Evolutionary conservation across 345 rosid genomes (phyloP).

Genomic region (Citrus unshiu): DNA sequence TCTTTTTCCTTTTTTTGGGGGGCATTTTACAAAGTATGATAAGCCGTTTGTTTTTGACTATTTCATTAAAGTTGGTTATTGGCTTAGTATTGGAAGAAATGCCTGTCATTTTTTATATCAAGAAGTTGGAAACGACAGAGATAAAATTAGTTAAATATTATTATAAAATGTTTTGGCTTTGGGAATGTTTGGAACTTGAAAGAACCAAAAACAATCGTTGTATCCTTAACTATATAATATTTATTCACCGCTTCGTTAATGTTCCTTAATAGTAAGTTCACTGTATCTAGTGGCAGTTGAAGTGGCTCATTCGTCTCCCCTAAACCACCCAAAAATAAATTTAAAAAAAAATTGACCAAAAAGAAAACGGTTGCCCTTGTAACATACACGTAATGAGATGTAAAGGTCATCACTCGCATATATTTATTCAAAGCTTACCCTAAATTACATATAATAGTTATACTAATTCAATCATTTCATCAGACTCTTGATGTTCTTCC

Average conservation of each 20-base stretch:
- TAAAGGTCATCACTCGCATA: neutral
- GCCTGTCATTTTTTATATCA: neutral
- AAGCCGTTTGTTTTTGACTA: neutral
- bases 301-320: neutral
- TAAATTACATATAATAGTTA: neutral
- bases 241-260: neutral
- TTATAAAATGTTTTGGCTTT: neutral
- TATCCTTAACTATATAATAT: neutral
- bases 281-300: neutral
- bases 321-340: neutral
- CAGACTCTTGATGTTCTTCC: neutral
- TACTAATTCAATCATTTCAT: neutral
- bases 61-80: neutral
- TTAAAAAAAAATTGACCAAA: neutral
- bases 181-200: neutral
- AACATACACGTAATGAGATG: neutral
- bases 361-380: neutral
- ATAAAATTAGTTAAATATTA: neutral
- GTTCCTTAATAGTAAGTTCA: neutral
- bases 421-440: constrained; percentile 1
- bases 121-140: neutral
- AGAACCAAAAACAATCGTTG: neutral
- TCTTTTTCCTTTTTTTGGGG: too few relatives aligned
- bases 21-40: too few relatives aligned
- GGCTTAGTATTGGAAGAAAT: neutral